Percentiles rank a stretch among this genome's conserved stretches.
Conservation (phyloP, 495 filamentous ascomycete species). For the Podospora conica region DNA sequence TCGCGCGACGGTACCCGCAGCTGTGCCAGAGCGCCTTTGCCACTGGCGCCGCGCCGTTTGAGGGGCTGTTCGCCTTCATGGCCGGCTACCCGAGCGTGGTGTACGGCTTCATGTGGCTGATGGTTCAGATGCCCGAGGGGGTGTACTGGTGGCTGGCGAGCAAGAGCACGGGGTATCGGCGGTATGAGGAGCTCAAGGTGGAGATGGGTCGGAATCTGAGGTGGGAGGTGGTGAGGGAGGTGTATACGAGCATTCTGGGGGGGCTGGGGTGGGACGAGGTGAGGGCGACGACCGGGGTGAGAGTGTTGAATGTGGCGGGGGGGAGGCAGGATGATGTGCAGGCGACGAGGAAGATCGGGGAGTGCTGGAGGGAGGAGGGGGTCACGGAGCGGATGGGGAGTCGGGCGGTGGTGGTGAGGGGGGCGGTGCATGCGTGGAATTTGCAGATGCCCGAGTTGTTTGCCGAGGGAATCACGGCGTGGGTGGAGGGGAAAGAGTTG, state of each 20-base stretch:
- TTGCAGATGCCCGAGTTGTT: slow-evolving; percentile 31
- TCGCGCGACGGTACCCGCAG: slow-evolving; percentile 24
- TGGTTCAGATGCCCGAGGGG: slow-evolving; percentile 13
- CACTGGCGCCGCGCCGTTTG: slow-evolving; percentile 24
- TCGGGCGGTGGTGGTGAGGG: slow-evolving; percentile 27
- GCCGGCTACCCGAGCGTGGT: slow-evolving; percentile 15
- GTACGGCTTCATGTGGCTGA: slow-evolving; percentile 12
- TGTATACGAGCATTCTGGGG: slow-evolving; percentile 16
- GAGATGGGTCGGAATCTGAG: slow-evolving; percentile 25
- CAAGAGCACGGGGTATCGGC: slow-evolving; percentile 1
- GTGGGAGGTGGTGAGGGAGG: slow-evolving; percentile 15
- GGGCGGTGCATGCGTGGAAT: slow-evolving; percentile 33
- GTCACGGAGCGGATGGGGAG: slow-evolving; percentile 13
- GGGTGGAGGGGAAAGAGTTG: slow-evolving; percentile 26
- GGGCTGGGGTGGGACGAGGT: slow-evolving; percentile 5
- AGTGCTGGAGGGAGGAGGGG: slow-evolving; percentile 18
- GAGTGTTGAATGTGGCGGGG: slow-evolving; percentile 23
- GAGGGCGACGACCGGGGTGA: slow-evolving; percentile 16
- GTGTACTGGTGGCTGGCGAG: slow-evolving; percentile 8
- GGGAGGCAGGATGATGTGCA: slow-evolving; percentile 28
- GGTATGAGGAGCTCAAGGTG: slow-evolving; percentile 20
- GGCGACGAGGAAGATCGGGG: slow-evolving; percentile 21
- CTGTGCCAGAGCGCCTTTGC: slow-evolving; percentile 21
- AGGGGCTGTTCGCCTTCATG: slow-evolving; percentile 17
- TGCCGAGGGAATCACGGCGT: slow-evolving; percentile 26